These are phyloP conservation scores for Carex cristatella DNA, from an alignment of 176 grass and related monocot species.

Conservation along the genomic window DNA sequence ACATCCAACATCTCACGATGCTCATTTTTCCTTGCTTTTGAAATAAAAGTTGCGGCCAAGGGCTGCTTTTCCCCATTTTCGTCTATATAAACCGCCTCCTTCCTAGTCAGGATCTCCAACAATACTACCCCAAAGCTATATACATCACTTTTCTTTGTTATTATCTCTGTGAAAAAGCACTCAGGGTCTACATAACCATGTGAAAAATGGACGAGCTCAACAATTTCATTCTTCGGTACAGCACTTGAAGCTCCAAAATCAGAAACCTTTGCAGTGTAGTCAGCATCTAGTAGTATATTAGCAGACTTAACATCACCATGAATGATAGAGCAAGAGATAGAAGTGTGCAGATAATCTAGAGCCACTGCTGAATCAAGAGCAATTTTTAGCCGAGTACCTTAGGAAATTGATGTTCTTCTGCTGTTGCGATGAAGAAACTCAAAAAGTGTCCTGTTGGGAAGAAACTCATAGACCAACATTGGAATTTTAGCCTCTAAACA, in stretches of 20 bases:
- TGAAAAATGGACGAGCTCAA: background rate
- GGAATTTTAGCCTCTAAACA: conserved; percentile 34
- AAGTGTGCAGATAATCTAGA: conserved; percentile 23
- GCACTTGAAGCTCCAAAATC: conserved; percentile 24
- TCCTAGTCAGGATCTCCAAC: conserved; percentile 4
- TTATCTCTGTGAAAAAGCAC: background rate
- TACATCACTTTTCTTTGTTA: conserved; percentile 26
- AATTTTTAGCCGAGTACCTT: conserved; percentile 11
- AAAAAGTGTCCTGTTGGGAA: conserved; percentile 12
- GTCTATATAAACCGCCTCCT: background rate
- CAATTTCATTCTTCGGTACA: background rate
- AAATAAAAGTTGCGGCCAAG: background rate
- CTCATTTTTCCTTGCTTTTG: background rate
- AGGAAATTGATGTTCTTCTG: background rate
- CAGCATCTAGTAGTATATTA: conserved; percentile 26
- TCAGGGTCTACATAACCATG: conserved; percentile 25
- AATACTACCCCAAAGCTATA: conserved; percentile 31
- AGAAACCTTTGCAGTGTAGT: conserved; percentile 10
- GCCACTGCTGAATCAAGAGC: conserved; percentile 21
- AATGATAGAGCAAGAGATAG: conserved; percentile 1
- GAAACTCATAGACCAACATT: conserved; percentile 36
- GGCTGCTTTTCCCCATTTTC: background rate
- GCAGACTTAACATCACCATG: conserved; percentile 24
- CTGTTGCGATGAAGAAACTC: conserved; percentile 6
- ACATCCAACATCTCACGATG: conserved; percentile 14